Conservation (phyloP, 495 filamentous ascomycete species). For the Lasiosphaeris hirsuta region DNA sequence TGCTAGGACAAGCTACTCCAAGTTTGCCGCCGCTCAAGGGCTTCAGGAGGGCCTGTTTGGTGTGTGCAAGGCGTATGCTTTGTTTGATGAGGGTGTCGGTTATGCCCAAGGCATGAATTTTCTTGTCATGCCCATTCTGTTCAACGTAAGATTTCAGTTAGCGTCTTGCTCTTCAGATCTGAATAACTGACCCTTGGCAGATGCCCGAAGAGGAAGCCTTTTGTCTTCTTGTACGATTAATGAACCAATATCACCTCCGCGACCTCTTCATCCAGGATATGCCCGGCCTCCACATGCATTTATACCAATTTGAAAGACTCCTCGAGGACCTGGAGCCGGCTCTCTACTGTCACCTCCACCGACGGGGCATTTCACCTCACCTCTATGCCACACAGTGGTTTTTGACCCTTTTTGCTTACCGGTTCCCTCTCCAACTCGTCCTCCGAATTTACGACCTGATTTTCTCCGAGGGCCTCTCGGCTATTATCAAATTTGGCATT, state of each 20-base stretch:
- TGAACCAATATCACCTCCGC: constrained; percentile 93
- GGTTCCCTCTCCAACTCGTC: constrained; percentile 94
- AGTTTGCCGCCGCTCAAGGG: constrained; percentile 81
- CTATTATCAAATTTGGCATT: constrained; percentile 89
- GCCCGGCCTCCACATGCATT: constrained; percentile 87
- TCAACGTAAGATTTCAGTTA: constrained; percentile 66
- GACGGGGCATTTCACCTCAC: constrained; percentile 81
- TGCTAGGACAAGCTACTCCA: constrained; percentile 91
- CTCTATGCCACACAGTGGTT: constrained; percentile 99
- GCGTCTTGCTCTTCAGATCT: neutral
- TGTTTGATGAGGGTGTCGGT: constrained; percentile 90
- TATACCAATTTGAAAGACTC: constrained; percentile 93
- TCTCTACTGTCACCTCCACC: constrained; percentile 89
- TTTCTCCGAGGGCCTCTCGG: constrained; percentile 88
- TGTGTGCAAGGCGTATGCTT: constrained; percentile 93
- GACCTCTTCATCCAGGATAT: constrained; percentile 95
- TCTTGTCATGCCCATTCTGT: constrained; percentile 92
- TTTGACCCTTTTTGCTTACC: constrained; percentile 96
- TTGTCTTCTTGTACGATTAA: constrained; percentile 83
- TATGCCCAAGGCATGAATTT: constrained; percentile 99
- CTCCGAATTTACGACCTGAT: constrained; percentile 96
- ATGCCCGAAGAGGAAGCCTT: constrained; percentile 99
- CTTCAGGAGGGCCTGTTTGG: constrained; percentile 94
- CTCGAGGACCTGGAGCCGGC: constrained; percentile 93
- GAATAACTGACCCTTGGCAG: constrained; percentile 36